Percentiles rank a stretch among this genome's conserved stretches.
Evolutionary conservation across 2,329 filamentous ascomycete species (phyloP).

Genomic region (Fusarium piperis): DNA sequence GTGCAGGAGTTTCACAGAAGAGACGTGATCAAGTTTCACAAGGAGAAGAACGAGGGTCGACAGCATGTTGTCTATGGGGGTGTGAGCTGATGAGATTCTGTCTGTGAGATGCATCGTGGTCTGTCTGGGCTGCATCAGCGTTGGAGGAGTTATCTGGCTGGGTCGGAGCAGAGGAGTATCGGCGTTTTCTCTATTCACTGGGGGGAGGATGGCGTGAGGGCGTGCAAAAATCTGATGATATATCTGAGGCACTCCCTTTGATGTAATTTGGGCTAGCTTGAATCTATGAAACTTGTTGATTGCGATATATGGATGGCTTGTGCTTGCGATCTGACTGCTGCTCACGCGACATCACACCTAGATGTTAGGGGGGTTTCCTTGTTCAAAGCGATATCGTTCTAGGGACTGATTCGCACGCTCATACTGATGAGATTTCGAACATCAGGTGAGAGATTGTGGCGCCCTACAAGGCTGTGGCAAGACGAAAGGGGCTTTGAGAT

Average conservation of each 20-base stretch:
- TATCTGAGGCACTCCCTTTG: background rate
- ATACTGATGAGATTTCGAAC: background rate
- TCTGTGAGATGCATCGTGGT: too few species aligned
- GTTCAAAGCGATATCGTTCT: background rate
- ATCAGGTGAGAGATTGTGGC: background rate
- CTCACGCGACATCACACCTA: background rate
- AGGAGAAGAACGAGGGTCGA: slow-evolving; percentile 30
- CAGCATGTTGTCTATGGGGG: slow-evolving; percentile 37
- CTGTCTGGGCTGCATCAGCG: background rate
- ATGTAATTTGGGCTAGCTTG: background rate
- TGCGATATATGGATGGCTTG: background rate
- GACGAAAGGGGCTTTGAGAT: background rate
- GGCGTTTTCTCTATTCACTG: background rate
- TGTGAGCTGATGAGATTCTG: slow-evolving; percentile 6
- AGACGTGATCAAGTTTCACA: slow-evolving; percentile 36
- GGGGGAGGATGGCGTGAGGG: background rate
- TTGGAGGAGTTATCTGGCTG: background rate
- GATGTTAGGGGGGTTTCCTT: background rate
- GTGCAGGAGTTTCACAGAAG: slow-evolving; percentile 44
- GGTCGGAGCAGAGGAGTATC: background rate
- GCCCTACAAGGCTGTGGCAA: background rate
- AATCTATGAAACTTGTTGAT: background rate
- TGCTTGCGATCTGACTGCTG: background rate
- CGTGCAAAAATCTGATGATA: background rate
- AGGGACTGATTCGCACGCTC: background rate